Evolutionary conservation across 2,329 filamentous ascomycete genomes (phyloP), one percentile per base, ranked within the genome.

Genomic region (Sclerotinia borealis): DNA sequence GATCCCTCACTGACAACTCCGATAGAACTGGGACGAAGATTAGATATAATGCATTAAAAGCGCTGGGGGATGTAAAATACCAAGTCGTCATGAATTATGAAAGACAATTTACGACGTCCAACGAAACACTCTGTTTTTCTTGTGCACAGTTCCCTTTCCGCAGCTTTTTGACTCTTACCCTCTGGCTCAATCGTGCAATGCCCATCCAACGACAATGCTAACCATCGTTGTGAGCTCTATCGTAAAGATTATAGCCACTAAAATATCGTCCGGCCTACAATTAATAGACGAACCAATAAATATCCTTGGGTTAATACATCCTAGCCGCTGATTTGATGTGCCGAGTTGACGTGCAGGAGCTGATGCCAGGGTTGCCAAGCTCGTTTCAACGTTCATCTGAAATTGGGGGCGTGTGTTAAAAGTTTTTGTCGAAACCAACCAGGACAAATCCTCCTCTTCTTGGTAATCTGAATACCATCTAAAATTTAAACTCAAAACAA

Each of bases 1-100:
- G 36, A 17, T 36, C 4, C 19, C 37, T 51, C 31, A 56, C 68
- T 72, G 65, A 71, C 52, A 66, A 71, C 52, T 39, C 9, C 47
- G 39, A 34, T 49, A 74, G 73, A 75, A 75, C 68, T 75, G 74
- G 74, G 74, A 75, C 67, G 73, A 75, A 65, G 74, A 75, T 69
- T 75, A 75, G 67, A 72, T 70, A 43, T 65, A 52, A 63, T 67
- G 66, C 58, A 68, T 66, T 67, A 71, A 66, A 67, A 63, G 67
- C 63, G 65, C 59, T 64, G 63, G 65, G 61, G 64, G 66, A 64
- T 71, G 70, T 73, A 72, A 65, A 72, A 72, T 70, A 73, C 65
- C 65, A 70, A 63, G 36, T 61, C 58, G 50, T 64, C 43, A 61
- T 61, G 56, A 64, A 61, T 64, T 59, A 60, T 61, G 55, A 59